Evolutionary conservation across 441 rosid genomes (phyloP).

Genomic region (Erysimum cheiri): DNA sequence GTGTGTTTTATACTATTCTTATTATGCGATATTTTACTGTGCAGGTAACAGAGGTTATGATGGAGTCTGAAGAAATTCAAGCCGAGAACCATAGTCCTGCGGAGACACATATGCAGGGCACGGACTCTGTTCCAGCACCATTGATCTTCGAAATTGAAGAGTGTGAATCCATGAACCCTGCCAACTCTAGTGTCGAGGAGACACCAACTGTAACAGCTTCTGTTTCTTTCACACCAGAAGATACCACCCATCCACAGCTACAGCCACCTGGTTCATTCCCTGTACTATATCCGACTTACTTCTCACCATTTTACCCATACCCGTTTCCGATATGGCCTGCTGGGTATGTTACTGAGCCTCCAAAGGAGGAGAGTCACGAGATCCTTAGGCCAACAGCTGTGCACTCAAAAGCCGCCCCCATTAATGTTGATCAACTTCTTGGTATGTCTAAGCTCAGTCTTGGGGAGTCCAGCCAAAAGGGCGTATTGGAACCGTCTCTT

Average conservation of each 20-base stretch:
- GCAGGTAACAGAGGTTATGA: slow-evolving; percentile 48
- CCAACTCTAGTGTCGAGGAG: slow-evolving; percentile 62
- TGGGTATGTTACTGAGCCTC: slow-evolving; percentile 48
- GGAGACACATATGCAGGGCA: slow-evolving; percentile 50
- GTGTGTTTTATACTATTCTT: not conserved
- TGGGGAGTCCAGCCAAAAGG: slow-evolving; percentile 51
- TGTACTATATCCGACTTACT: slow-evolving; percentile 67
- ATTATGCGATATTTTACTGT: not conserved
- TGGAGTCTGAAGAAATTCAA: slow-evolving; percentile 61
- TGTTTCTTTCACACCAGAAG: slow-evolving; percentile 24
- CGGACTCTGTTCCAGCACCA: slow-evolving; percentile 51
- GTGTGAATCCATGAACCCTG: slow-evolving; percentile 85
- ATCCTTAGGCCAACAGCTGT: slow-evolving; percentile 72
- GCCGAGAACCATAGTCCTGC: slow-evolving; percentile 40
- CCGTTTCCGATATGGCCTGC: slow-evolving; percentile 68
- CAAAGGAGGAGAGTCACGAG: slow-evolving; percentile 62
- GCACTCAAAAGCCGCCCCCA: slow-evolving; percentile 58
- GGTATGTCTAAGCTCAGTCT: slow-evolving; percentile 71
- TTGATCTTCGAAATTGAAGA: slow-evolving; percentile 66
- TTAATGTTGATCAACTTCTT: slow-evolving; percentile 66
- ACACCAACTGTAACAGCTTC: slow-evolving; percentile 29
- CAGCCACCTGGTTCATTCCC: slow-evolving; percentile 60
- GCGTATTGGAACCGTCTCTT: slow-evolving; percentile 50
- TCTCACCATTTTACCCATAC: slow-evolving; percentile 61
- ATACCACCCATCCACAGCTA: slow-evolving; percentile 27